Base-by-base conservation (phyloP, 768 basidiomycete genomes). In the Phaeotremella skinneri region DNA sequence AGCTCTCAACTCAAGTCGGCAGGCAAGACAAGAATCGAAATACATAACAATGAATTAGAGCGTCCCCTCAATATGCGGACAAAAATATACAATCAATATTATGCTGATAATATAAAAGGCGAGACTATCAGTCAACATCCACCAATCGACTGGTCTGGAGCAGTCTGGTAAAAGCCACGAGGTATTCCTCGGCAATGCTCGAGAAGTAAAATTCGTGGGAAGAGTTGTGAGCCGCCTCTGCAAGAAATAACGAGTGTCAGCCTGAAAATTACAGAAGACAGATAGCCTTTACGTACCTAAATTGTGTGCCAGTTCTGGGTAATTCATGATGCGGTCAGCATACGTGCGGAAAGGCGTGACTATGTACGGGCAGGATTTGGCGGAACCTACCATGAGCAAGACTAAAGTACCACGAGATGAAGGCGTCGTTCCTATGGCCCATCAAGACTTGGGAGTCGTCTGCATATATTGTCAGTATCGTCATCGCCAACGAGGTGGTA, bases 131-230 rank as follows among this genome's bases (percentile, higher is more conserved):
- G 21, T 45, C 43, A 7, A 45, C 13, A 45, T 45, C 43, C 6
- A 45, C 43, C 43, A 45, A 45, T 14, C 43, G 43, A 14, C 43
- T 21, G 13, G 43, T 13, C 9, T 52, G 32, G 39, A 77, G 43
- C 2, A 77, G 58, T 21, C 53, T 31, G 6, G 71, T 67, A 39
- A 80, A 73, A 14, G 64, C 63, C 2, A 73, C 41, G 29, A 81
- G 72, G 61, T 78, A 78, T 29, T 73, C 82, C 77, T 96, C 90
- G 63, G 88, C 89, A 20, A 97, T 88, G 4, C 89, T 85, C 27
- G 90, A 90, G 69, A 94, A 92, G 76, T 90, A 96, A 76, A 96
- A 97, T 63, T 91, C 90, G 64, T 94, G 92, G 70, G 92, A 87
- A 0, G 89, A 86, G 74, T 94, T 92, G 68, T 96, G 93, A 5